Percentiles rank a stretch among this genome's conserved stretches.
phyloP scores from a whole-genome alignment of 495 filamentous ascomycete species.

The Penicillium waksmanii region DNA sequence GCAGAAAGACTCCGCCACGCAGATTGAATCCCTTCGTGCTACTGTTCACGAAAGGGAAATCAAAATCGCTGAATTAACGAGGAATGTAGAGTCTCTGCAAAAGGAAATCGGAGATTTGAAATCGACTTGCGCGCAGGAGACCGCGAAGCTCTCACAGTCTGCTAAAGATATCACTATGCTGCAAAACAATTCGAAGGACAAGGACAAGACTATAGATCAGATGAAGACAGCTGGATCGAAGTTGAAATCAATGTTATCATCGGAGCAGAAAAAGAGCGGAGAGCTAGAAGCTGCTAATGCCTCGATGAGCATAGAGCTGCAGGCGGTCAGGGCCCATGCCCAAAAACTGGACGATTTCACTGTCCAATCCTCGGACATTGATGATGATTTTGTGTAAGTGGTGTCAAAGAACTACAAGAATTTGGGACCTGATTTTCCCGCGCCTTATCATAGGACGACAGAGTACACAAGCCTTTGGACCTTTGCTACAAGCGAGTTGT shows the following conservation, averaged over 20 bases:
- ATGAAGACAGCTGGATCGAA: slow-evolving; percentile 23
- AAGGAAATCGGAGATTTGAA: slow-evolving; percentile 8
- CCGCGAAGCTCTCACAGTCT: slow-evolving; percentile 16
- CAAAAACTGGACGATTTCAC: slow-evolving; percentile 16
- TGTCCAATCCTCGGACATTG: slow-evolving; percentile 11
- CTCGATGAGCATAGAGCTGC: slow-evolving; percentile 13
- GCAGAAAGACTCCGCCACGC: slow-evolving; percentile 9
- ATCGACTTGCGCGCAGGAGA: slow-evolving; percentile 9
- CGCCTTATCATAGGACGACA: not conserved
- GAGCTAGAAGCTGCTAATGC: slow-evolving; percentile 16
- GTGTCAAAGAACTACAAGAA: slow-evolving; percentile 2
- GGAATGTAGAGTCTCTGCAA: not conserved
- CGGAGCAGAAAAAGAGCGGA: slow-evolving; percentile 14
- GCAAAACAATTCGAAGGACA: slow-evolving; percentile 19
- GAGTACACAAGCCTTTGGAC: slow-evolving; percentile 14
- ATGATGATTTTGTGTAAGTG: slow-evolving; percentile 20
- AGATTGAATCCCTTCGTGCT: slow-evolving; percentile 13
- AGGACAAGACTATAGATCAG: slow-evolving; percentile 22
- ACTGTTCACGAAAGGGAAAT: slow-evolving; percentile 15
- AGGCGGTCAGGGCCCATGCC: slow-evolving; percentile 8
- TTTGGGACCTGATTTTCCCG: slow-evolving; percentile 5
- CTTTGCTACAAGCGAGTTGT: slow-evolving; percentile 15
- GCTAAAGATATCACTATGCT: slow-evolving; percentile 19
- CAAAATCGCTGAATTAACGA: slow-evolving; percentile 13
- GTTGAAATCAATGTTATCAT: slow-evolving; percentile 13